Evolutionary conservation across 257 asterid genomes (phyloP).

Genomic region (Primulina eburnea): DNA sequence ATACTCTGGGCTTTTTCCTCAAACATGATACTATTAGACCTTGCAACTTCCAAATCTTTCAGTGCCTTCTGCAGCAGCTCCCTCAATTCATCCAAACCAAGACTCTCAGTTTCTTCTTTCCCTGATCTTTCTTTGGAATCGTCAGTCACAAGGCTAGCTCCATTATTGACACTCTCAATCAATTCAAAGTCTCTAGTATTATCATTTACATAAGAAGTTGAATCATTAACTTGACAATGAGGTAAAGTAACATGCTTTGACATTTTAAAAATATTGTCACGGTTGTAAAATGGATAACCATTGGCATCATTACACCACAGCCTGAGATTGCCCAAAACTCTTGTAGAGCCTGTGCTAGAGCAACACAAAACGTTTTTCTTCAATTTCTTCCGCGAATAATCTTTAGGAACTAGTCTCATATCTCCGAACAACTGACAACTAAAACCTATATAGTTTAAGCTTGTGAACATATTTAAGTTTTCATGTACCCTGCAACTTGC

Average conservation of each 20-base stretch:
- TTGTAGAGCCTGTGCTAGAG: constrained; percentile 24
- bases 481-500: constrained; percentile 32
- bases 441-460: constrained; percentile 25
- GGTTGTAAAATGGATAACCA: constrained; percentile 28
- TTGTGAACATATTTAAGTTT: constrained; percentile 18
- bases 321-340: constrained; percentile 30
- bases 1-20: constrained; percentile 91
- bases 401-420: constrained; percentile 26
- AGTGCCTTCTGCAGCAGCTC: constrained; percentile 75
- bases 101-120: constrained; percentile 42
- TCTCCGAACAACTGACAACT: constrained; percentile 27
- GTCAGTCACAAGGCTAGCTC: constrained; percentile 37
- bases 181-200: constrained; percentile 50
- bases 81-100: constrained; percentile 71
- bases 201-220: constrained; percentile 62
- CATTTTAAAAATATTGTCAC: constrained; percentile 30
- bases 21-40: constrained; percentile 63
- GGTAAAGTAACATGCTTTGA: constrained; percentile 34
- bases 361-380: constrained; percentile 27
- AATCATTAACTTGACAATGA: constrained; percentile 85
- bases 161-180: constrained; percentile 38
- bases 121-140: constrained; percentile 36
- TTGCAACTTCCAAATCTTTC: constrained; percentile 72
- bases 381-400: constrained; percentile 32
- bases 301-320: constrained; percentile 26